Base-by-base conservation (phyloP, 129 eudicot genomes). In the Lonicera japonica region DNA sequence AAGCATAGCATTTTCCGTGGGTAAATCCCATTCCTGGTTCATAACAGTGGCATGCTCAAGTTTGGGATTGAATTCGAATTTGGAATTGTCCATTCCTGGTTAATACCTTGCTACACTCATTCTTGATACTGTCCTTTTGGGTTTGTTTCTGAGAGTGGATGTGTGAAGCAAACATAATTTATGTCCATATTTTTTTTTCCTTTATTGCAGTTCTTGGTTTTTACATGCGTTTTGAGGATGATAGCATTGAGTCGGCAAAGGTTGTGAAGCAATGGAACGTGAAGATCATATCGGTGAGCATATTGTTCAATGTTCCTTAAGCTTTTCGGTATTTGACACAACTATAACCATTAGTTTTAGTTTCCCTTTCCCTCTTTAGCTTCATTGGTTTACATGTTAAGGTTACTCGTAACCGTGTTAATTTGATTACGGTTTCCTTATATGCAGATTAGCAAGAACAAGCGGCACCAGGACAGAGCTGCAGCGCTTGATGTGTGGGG, bases 401-500 rank as follows among this genome's bases (percentile, higher is more conserved):
- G 34, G 19, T 17, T 19, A 19, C 65, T 61, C 56, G n/a, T 61
- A 57, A 18, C 56, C 15, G 16, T 57, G n/a, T 24, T 65, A 24
- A 50, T 48, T 16, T 11, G 39, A 15, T 52, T 41, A 14, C 4
- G 57, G 67, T 18, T 61, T 74, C 0, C n/a, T 29, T 29, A 56
- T 74, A 14, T 74, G 56, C 82, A 94, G 99, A 85, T 94, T 22
- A 94, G 99, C 78, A 94, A 94, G 80, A 94, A 88, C 76, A 94
- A 94, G 59, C 54, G 99, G n/a, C 99, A 94, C 56, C 99, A 94
- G 67, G 99, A 94, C 71, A 78, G 96, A 84, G 99, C 99, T 53
- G 99, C 99, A 34, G 99, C 96, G 23, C 89, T 94, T 61, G 96
- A 94, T 76, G 96, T 94, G 47, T 94, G 99, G 99, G 95, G 86